Base-by-base conservation (phyloP, 345 rosid species). In the Ceriops tagal region DNA sequence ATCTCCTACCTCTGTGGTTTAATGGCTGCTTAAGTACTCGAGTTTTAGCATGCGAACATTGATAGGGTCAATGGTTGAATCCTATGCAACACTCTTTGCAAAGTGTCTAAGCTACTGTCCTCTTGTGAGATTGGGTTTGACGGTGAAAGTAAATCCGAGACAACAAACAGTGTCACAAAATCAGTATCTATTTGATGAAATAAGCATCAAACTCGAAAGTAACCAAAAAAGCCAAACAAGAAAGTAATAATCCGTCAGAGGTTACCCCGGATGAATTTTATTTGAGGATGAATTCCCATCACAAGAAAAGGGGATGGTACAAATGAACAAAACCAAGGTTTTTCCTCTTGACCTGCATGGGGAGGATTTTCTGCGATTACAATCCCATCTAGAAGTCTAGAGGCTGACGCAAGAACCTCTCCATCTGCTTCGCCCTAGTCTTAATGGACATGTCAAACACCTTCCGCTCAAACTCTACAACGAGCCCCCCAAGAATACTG, bases 391-490 rank as follows among this genome's bases (percentile, higher is more conserved):
- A 56, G 31, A 81, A 8, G 73, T 90, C 75, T 19, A 76, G 52
- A 46, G 98, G 96, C 75, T 90, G 93, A 13, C 89, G 87, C 75
- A 95, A 82, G 73, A 87, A 85, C 84, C 96, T 87, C 88, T 95
- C 96, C 98, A 95, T 95, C 82, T 90, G 96, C 66, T 69, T 77
- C 10, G 96, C 96, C 75, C 99, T 86, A 2, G 96, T 88, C 87
- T 62, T 84, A 58, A 95, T 95, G 62, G 97, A 95, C 99, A 92
- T 85, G 82, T 95, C 99, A 75, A 95, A 82, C 77, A 95, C 92
- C 93, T 95, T 90, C 69, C 81, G 89, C n/a, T 63, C 78, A 28
- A 90, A 95, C 85, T 95, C 93, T 27, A 95, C 90, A 43, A 92
- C 81, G 6, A 95, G 78, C 61, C 99, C 99, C 59, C 99, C 97